Conservation (phyloP, 2,329 filamentous ascomycete species). For the Verticillium nonalfalfae region DNA sequence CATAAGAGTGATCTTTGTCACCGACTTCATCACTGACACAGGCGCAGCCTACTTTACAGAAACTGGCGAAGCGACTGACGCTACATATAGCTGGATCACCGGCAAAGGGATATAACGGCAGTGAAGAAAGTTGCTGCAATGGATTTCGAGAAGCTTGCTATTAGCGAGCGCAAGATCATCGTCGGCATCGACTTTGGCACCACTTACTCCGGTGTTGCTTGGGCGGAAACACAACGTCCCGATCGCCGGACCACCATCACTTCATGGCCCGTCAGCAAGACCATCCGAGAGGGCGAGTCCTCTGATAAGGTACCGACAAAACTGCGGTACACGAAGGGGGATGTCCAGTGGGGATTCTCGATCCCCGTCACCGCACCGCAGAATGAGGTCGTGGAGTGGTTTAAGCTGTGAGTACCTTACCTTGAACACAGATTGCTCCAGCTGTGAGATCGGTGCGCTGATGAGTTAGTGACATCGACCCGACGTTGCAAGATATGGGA, state of each 20-base stretch:
- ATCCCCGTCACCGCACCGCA: constrained; percentile 32
- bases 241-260: constrained; percentile 35
- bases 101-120: too few relatives aligned
- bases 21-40: too few relatives aligned
- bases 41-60: too few relatives aligned
- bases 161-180: constrained; percentile 35
- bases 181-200: constrained; percentile 52
- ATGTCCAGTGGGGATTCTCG: constrained; percentile 21
- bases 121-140: constrained; percentile 11
- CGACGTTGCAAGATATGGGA: constrained; percentile 24
- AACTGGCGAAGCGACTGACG: too few relatives aligned
- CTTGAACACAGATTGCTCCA: too few relatives aligned
- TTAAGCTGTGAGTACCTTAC: constrained; percentile 37
- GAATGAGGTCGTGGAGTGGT: constrained; percentile 35
- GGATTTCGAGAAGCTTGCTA: constrained; percentile 27
- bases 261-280: constrained; percentile 35
- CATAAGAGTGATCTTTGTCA: too few relatives aligned
- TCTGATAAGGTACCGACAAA: constrained; percentile 44
- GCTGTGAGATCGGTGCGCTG: too few relatives aligned
- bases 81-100: too few relatives aligned
- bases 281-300: constrained; percentile 24
- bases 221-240: constrained; percentile 30
- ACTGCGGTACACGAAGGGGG: constrained; percentile 31
- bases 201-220: constrained; percentile 45
- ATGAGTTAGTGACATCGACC: constrained; percentile 25